Conservation (phyloP, 805 yeast genomes). For the Candida hispaniensis region DNA sequence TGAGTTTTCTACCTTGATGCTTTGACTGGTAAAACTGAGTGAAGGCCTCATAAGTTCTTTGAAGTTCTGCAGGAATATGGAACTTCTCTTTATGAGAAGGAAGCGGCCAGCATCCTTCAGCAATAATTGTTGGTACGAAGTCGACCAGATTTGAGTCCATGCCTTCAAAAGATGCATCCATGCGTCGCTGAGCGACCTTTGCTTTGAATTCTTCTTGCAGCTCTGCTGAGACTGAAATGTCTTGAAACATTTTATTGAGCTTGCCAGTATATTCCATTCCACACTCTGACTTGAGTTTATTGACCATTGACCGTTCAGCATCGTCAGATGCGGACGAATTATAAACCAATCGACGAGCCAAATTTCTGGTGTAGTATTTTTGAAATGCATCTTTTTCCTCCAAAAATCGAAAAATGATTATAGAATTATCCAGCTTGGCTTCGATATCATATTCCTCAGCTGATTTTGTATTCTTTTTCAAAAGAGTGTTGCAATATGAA, state of each 20-base stretch:
- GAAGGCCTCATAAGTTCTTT: constrained; percentile 53
- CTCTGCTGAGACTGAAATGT: constrained; percentile 74
- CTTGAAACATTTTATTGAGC: constrained; percentile 92
- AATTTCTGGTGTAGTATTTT: constrained; percentile 75
- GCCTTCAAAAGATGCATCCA: constrained; percentile 21
- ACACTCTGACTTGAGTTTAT: constrained; percentile 77
- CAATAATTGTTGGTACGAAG: constrained; percentile 67
- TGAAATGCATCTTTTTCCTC: constrained; percentile 95
- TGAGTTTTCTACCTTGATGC: constrained; percentile 79
- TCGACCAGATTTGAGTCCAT: constrained; percentile 34
- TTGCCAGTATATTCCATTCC: constrained; percentile 88
- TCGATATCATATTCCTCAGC: constrained; percentile 57
- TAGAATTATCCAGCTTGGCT: constrained; percentile 64
- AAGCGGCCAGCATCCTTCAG: constrained; percentile 86
- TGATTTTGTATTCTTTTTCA: constrained; percentile 60
- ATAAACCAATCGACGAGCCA: constrained; percentile 82
- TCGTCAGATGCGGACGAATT: constrained; percentile 79
- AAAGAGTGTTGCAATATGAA: constrained; percentile 70
- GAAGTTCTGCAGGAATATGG: constrained; percentile 57
- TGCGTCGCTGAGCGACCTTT: constrained; percentile 31
- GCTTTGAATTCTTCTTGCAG: constrained; percentile 50
- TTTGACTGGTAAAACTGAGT: constrained; percentile 57
- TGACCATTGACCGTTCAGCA: constrained; percentile 73
- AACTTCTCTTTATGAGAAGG: constrained; percentile 39
- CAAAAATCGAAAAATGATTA: constrained; percentile 75